phyloP scores from a whole-genome alignment of 108 stramenopile species.

The Cyclotella kingstonii region DNA sequence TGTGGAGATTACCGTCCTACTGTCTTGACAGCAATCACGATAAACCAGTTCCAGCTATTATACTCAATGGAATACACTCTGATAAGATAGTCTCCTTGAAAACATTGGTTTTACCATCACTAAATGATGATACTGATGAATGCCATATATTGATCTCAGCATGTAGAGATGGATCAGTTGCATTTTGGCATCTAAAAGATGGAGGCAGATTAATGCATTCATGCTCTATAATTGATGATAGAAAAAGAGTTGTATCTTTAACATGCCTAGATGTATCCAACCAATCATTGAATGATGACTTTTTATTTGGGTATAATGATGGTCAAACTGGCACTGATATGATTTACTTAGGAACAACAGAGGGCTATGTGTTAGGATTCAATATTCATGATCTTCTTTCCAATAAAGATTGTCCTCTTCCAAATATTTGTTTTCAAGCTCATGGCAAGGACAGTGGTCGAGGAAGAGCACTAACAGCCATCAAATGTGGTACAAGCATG shows the following conservation, averaged over 20 bases:
- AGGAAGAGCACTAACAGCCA: constrained; percentile 51
- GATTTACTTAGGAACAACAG: constrained; percentile 48
- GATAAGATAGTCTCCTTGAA: constrained; percentile 42
- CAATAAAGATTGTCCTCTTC: constrained; percentile 23
- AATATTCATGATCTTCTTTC: constrained; percentile 22
- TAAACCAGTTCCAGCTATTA: constrained; percentile 1
- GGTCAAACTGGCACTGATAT: constrained; percentile 3
- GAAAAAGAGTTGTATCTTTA: constrained; percentile 14
- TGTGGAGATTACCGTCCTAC: constrained; percentile 26
- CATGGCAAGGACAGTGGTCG: constrained; percentile 41
- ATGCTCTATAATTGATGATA: constrained; percentile 25
- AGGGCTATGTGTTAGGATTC: constrained; percentile 52
- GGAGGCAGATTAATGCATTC: constrained; percentile 44
- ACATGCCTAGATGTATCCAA: constrained; percentile 51
- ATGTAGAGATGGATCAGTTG: constrained; percentile 49
- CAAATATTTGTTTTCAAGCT: constrained; percentile 47
- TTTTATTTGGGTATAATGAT: not conserved
- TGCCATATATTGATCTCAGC: constrained; percentile 53
- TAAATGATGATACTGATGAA: constrained; percentile 14
- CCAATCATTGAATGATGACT: constrained; percentile 22
- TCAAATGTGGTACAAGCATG: constrained; percentile 48
- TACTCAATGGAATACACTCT: constrained; percentile 37
- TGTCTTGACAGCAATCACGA: not conserved
- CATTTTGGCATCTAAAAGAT: constrained; percentile 50
- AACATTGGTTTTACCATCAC: constrained; percentile 25